Evolutionary conservation across 2,329 filamentous ascomycete genomes (phyloP).

Genomic region (Zasmidium angulare): DNA sequence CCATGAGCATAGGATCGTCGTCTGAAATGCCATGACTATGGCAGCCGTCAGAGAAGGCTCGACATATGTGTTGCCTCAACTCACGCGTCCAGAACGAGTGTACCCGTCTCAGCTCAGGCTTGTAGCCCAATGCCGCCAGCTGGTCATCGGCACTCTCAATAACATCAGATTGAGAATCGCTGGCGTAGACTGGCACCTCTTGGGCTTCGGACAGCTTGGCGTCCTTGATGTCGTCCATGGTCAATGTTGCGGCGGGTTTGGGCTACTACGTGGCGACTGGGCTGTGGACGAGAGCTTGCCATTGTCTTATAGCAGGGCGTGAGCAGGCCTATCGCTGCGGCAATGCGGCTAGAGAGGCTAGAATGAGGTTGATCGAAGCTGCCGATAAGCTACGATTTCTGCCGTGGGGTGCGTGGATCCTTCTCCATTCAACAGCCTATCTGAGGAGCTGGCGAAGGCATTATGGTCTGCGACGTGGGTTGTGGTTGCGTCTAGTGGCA

Average conservation of each 20-base stretch:
- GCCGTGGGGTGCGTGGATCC: not conserved
- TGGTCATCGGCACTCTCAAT: not conserved
- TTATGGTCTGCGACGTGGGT: no score
- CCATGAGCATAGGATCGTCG: conserved; percentile 7
- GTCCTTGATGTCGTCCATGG: not conserved
- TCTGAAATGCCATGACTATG: not conserved
- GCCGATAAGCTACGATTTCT: not conserved
- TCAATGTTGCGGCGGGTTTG: not conserved
- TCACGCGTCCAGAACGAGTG: conserved; percentile 1
- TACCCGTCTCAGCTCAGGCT: not conserved
- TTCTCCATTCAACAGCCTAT: not conserved
- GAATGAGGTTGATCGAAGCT: not conserved
- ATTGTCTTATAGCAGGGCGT: not conserved
- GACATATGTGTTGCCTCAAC: not conserved
- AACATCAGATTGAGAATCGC: not conserved
- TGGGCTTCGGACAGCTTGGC: not conserved
- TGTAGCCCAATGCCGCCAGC: conserved; percentile 1
- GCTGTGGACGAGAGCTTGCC: not conserved
- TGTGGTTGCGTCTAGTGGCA: no score
- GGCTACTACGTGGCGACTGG: not conserved
- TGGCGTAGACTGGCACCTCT: not conserved
- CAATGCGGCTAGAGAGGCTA: not conserved
- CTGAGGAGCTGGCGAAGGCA: not conserved
- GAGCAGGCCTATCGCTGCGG: not conserved
- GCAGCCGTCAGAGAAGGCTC: not conserved